These are phyloP conservation scores for Cryptosporidium xiaoi DNA, from an alignment of 169 alveolate genomes.

Conservation along the genomic window DNA sequence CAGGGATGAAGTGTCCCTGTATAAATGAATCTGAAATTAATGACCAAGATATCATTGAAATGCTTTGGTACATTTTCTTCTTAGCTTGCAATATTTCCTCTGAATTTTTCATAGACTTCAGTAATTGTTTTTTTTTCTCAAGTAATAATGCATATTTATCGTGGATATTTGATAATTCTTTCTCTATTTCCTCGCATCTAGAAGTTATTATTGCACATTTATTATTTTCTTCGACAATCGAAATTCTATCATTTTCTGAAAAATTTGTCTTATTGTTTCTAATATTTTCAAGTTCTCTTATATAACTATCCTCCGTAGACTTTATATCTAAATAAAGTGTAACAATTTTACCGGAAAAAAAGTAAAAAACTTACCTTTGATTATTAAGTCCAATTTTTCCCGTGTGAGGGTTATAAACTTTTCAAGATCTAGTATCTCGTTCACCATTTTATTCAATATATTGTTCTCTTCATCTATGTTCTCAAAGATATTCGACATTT, in stretches of 20 bases:
- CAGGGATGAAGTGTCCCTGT: constrained; percentile 68
- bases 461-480: neutral
- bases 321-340: constrained; percentile 19
- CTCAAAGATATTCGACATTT: constrained; percentile 42
- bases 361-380: constrained; percentile 17
- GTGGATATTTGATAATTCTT: constrained; percentile 47
- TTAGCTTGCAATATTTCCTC: constrained; percentile 51
- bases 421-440: constrained; percentile 25
- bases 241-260: neutral
- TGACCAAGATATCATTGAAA: constrained; percentile 68
- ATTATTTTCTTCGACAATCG: constrained; percentile 8
- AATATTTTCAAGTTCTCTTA: constrained; percentile 33
- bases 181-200: constrained; percentile 61
- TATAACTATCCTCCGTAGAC: constrained; percentile 13
- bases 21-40: constrained; percentile 56
- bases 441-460: neutral
- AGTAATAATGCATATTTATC: constrained; percentile 45
- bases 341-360: neutral
- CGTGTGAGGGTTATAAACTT: constrained; percentile 14
- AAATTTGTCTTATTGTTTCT: neutral
- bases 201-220: neutral
- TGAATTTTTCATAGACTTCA: constrained; percentile 69
- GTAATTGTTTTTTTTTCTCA: constrained; percentile 45
- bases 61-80: constrained; percentile 62
- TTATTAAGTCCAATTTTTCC: neutral